Evolutionary conservation across 2,329 filamentous ascomycete genomes (phyloP).

Genomic region (Phoma sp.): DNA sequence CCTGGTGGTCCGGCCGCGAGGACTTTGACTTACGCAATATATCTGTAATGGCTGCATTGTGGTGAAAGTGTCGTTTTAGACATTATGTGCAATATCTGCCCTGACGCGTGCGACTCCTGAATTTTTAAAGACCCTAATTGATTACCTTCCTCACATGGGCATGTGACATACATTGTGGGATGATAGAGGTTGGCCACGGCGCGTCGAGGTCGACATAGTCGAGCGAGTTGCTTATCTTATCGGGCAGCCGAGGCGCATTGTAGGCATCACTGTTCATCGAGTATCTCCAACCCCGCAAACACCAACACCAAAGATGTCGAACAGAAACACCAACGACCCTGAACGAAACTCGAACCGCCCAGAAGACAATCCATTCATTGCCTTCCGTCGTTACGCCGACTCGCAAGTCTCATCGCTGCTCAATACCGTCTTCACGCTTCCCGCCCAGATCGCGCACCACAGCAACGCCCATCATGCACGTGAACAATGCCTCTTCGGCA

Average conservation of each 20-base stretch:
- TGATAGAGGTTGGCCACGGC: not conserved
- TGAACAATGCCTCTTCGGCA: slow-evolving; percentile 42
- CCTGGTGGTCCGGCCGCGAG: too few species aligned
- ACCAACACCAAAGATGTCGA: slow-evolving; percentile 28
- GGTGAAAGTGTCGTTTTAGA: too few species aligned
- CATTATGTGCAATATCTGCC: too few species aligned
- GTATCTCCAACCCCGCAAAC: slow-evolving; percentile 13
- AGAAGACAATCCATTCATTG: slow-evolving; percentile 61
- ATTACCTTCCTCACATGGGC: too few species aligned
- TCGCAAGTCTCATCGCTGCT: slow-evolving; percentile 62
- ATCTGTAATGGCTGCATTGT: too few species aligned
- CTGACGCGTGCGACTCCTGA: too few species aligned
- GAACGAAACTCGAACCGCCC: slow-evolving; percentile 22
- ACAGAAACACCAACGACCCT: slow-evolving; percentile 28
- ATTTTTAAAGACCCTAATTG: too few species aligned
- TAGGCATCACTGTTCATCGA: slow-evolving; percentile 13
- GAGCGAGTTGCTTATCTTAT: slow-evolving; percentile 11
- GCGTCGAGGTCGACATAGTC: not conserved
- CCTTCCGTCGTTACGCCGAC: slow-evolving; percentile 67
- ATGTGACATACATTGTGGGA: too few species aligned
- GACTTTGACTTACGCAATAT: too few species aligned
- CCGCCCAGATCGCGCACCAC: slow-evolving; percentile 39
- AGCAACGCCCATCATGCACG: slow-evolving; percentile 38
- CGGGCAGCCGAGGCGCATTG: slow-evolving; percentile 13
- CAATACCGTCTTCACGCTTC: slow-evolving; percentile 56